phyloP scores from a whole-genome alignment of 2,329 filamentous ascomycete species.

The Cyphellophora attinorum region DNA sequence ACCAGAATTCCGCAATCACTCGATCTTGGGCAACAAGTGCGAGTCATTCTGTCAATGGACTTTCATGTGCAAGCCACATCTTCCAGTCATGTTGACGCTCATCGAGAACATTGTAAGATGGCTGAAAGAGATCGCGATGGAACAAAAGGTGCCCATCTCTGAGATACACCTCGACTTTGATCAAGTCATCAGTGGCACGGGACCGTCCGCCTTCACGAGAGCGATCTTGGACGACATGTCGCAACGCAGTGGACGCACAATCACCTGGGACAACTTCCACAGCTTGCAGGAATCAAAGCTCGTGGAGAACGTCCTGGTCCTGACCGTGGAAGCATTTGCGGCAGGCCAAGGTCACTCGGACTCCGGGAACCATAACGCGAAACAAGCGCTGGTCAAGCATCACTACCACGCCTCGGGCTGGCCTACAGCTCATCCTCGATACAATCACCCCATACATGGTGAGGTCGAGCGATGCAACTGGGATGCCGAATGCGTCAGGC shows the following conservation, averaged over 20 bases:
- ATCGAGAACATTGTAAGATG: constrained; percentile 60
- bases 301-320: constrained; percentile 54
- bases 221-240: constrained; percentile 59
- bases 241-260: constrained; percentile 29
- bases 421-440: constrained; percentile 58
- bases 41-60: constrained; percentile 68
- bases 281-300: constrained; percentile 57
- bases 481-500: constrained; percentile 52
- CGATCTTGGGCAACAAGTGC: constrained; percentile 58
- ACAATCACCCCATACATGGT: constrained; percentile 58
- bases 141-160: constrained; percentile 50
- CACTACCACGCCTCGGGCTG: constrained; percentile 67
- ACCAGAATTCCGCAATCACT: constrained; percentile 53
- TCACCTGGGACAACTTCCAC: constrained; percentile 58
- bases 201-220: constrained; percentile 59
- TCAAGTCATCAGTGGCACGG: constrained; percentile 63
- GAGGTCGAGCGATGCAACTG: constrained; percentile 65
- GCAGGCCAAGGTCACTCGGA: constrained; percentile 65
- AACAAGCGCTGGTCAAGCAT: constrained; percentile 60
- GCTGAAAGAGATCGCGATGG: constrained; percentile 49
- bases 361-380: constrained; percentile 59
- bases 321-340: constrained; percentile 63
- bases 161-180: constrained; percentile 61
- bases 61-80: constrained; percentile 58
- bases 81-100: constrained; percentile 58